Conservation (phyloP, 257 asterid species). For the Solanum corneliomulleri region DNA sequence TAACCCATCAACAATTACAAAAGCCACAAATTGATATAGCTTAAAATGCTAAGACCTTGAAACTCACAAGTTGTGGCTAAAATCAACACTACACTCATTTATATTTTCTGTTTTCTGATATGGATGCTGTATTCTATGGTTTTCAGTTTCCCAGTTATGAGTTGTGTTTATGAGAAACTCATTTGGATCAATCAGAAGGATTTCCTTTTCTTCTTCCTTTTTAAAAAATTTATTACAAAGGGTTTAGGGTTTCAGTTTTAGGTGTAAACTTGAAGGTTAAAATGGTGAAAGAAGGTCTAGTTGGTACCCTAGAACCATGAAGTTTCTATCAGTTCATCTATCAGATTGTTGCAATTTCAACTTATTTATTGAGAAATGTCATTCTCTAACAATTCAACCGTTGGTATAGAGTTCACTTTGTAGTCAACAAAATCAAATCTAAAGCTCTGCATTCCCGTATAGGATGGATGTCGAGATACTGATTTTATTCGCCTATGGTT, state of each 20-base stretch:
- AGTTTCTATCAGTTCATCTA: neutral
- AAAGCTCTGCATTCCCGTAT: neutral
- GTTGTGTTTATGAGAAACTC: neutral
- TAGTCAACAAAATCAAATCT: neutral
- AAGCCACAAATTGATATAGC: neutral
- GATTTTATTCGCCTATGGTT: neutral
- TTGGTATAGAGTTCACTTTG: neutral
- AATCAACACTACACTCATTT: neutral
- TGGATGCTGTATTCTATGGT: neutral
- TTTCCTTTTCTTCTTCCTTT: neutral
- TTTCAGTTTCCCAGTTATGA: neutral
- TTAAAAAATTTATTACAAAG: neutral
- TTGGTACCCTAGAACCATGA: neutral
- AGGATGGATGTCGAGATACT: neutral
- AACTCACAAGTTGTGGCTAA: neutral
- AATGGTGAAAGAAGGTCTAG: neutral
- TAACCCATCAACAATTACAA: neutral
- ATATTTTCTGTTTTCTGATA: neutral
- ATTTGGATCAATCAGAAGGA: neutral
- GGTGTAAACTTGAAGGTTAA: neutral
- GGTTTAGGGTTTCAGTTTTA: neutral
- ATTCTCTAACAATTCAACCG: neutral
- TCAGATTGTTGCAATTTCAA: neutral
- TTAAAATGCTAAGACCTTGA: slow-evolving; percentile 3
- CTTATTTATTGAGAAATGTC: neutral